Evolutionary conservation across 352 stramenopile genomes (phyloP), one percentile per base, ranked within the genome.

Genomic region (Thraustochytrium sp.): DNA sequence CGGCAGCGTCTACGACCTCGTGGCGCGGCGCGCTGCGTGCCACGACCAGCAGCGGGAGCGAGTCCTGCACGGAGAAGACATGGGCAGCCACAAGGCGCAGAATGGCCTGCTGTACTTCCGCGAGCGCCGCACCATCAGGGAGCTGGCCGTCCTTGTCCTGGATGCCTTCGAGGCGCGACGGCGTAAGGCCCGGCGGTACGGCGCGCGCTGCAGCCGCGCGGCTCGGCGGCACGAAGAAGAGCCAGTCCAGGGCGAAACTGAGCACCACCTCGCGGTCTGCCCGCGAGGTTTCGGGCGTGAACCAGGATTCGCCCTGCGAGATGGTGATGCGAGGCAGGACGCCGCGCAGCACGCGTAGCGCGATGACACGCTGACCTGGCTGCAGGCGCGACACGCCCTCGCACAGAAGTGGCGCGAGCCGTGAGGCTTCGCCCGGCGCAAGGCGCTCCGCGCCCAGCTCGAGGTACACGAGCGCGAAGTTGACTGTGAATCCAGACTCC

Each of bases 381-480:
- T 61, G 68, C 34, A 80, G 51, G 23, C 26, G 29, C 16, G 42
- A 5, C 9, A 80, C 2, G 21, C 68, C 68, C 13, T 26, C 3
- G 29, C 31, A 63, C 16, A 80, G 46, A n/a, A 40, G 23, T 11
- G 68, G 68, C 31, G 40, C 48, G 13, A 80, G 68, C 44, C 68
- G 29, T 34, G 68, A 53, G 13, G 42, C 40, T 26, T 80, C 44
- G 48, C 68, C 68, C 3, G 68, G 68, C 46, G 48, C 16, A 29
- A 80, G 48, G n/a, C 68, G 68, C 16, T 72, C 68, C 5, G 68
- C 48, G 42, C 68, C 68, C 13, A 80, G 46, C 51, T 80, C 68
- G 34, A 80, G 18, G 31, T 80, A 80, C 42, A 80, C 68, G 23
- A 80, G 38, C 23, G 68, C 68, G 42, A 80, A 80, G 53, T 80